Conservation (phyloP, 768 basidiomycete genomes). For the Butyriboletus loyo region DNA sequence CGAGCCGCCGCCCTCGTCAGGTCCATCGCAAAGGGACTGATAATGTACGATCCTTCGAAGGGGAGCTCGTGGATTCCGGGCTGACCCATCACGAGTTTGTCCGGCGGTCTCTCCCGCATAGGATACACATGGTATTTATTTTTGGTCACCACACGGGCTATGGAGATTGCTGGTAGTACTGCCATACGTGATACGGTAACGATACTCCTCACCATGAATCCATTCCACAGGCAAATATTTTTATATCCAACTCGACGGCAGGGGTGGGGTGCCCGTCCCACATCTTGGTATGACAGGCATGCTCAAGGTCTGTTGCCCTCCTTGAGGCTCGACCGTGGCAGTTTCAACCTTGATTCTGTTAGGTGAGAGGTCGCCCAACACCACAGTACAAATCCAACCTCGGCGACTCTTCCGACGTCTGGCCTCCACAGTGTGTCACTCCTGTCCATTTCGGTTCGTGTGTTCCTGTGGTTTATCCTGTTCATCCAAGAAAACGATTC, state of each 20-base stretch:
- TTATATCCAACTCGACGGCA: conserved; percentile 61
- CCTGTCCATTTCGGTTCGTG: background rate
- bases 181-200: conserved; percentile 51
- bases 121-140: conserved; percentile 6
- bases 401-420: conserved; percentile 40
- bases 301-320: conserved; percentile 48
- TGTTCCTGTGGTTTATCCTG: conserved; percentile 51
- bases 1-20: conserved; percentile 57
- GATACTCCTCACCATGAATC: background rate
- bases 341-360: background rate
- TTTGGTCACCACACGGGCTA: conserved; percentile 38
- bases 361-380: conserved; percentile 48
- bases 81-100: conserved; percentile 62
- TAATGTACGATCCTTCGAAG: conserved; percentile 54
- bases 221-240: conserved; percentile 53
- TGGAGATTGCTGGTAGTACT: conserved; percentile 49
- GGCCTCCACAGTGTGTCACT: conserved; percentile 49
- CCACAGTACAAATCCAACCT: conserved; percentile 49
- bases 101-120: conserved; percentile 20
- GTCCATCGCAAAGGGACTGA: conserved; percentile 49
- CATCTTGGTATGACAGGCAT: conserved; percentile 90
- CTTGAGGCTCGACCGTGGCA: background rate
- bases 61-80: conserved; percentile 61
- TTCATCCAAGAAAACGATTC: conserved; percentile 45
- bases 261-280: conserved; percentile 61